Conservation (phyloP, 2,329 filamentous ascomycete genomes). For the Fusarium newnesense region DNA sequence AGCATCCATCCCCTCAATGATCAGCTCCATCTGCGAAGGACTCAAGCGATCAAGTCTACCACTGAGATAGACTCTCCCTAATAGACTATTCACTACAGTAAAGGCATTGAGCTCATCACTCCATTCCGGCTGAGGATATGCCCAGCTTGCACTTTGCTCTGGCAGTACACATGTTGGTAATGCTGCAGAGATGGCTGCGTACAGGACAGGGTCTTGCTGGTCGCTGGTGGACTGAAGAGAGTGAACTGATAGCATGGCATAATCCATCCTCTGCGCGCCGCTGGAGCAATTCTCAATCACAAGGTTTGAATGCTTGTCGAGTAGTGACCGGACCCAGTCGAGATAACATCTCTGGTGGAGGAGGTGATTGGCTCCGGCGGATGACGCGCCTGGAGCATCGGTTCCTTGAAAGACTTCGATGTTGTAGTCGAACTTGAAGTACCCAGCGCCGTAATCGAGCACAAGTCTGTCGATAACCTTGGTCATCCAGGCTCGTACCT, state of each 20-base stretch:
- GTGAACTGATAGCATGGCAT: constrained; percentile 48
- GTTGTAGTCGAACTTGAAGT: constrained; percentile 52
- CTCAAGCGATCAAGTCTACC: not conserved
- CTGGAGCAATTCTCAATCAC: constrained; percentile 52
- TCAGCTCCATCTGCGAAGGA: not conserved
- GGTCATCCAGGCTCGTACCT: constrained; percentile 38
- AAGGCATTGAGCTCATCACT: constrained; percentile 48
- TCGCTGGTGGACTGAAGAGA: constrained; percentile 50
- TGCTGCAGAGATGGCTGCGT: constrained; percentile 47
- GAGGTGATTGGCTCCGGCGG: constrained; percentile 42
- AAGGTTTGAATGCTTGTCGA: constrained; percentile 42
- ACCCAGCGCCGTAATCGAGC: constrained; percentile 43
- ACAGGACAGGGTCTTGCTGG: constrained; percentile 47
- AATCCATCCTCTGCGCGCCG: constrained; percentile 48
- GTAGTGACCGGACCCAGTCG: constrained; percentile 43
- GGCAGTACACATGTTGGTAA: constrained; percentile 49
- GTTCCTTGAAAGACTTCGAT: constrained; percentile 50
- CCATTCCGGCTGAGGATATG: constrained; percentile 50
- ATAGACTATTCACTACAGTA: constrained; percentile 48
- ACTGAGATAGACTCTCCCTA: constrained; percentile 46
- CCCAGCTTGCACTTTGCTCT: constrained; percentile 50
- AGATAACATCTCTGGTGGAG: constrained; percentile 49
- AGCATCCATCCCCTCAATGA: not conserved
- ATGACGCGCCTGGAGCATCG: constrained; percentile 36
- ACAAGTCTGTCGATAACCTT: constrained; percentile 41